phyloP scores from a whole-genome alignment of 257 asterid genomes.

The Lycium ferocissimum region DNA sequence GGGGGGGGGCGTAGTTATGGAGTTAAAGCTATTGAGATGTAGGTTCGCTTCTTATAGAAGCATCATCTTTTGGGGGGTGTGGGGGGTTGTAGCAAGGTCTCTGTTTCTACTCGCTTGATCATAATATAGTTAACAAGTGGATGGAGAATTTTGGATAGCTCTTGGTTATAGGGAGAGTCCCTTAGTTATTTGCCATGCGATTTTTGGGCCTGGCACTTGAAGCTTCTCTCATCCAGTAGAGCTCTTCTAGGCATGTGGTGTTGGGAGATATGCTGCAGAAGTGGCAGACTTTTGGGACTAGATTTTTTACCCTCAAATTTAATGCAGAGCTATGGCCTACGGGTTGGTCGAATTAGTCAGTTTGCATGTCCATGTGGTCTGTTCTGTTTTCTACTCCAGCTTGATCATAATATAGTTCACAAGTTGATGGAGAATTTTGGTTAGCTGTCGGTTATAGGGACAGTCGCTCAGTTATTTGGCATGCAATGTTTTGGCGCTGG shows the following conservation, averaged over 20 bases:
- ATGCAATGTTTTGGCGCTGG: background rate
- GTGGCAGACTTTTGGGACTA: too few species aligned
- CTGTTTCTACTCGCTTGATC: background rate
- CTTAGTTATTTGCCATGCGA: background rate
- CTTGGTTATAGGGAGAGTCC: background rate
- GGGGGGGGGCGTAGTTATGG: too few species aligned
- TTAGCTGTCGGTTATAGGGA: background rate
- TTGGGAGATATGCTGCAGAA: too few species aligned
- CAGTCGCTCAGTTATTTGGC: background rate
- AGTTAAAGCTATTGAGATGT: too few species aligned
- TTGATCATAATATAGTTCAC: background rate
- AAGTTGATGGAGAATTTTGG: background rate
- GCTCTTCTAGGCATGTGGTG: background rate
- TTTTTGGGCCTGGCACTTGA: background rate
- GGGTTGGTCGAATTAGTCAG: too few species aligned
- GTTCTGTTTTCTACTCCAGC: background rate
- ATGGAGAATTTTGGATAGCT: background rate
- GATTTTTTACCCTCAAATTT: too few species aligned
- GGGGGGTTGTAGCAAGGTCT: background rate
- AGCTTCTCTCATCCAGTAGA: background rate
- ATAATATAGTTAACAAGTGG: background rate
- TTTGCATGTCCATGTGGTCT: too few species aligned
- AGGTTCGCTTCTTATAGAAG: too few species aligned
- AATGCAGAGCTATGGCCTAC: too few species aligned
- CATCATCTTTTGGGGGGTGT: too few species aligned